A percentile compares a stretch with the other conserved stretches of the same genome.
Evolutionary conservation across 495 filamentous ascomycete genomes (phyloP).

Genomic region (Lichenothelia convexa): DNA sequence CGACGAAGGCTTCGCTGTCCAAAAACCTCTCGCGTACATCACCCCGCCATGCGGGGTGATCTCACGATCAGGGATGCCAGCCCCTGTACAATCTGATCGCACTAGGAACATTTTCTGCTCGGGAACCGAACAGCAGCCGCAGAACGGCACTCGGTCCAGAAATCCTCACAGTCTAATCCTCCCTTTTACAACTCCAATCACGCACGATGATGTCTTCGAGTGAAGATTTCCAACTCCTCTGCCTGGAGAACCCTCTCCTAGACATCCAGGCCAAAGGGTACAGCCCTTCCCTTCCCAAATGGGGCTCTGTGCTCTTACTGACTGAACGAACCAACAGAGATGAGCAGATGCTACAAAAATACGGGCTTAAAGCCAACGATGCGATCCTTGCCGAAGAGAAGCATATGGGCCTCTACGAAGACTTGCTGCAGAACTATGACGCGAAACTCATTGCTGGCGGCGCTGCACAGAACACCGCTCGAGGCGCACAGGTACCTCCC

Average conservation of each 20-base stretch:
- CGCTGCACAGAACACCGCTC: conserved; percentile 94
- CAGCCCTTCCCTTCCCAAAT: background rate
- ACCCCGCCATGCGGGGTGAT: too few relatives aligned
- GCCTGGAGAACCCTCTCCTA: conserved; percentile 90
- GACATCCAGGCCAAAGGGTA: conserved; percentile 83
- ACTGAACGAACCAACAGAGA: conserved; percentile 28
- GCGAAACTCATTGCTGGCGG: conserved; percentile 92
- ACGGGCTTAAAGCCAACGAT: conserved; percentile 84
- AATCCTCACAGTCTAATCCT: too few relatives aligned
- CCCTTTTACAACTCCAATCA: too few relatives aligned
- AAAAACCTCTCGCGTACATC: too few relatives aligned
- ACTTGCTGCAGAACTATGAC: conserved; percentile 67
- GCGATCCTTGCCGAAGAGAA: conserved; percentile 90
- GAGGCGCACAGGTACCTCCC: conserved; percentile 61
- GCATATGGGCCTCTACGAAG: conserved; percentile 78
- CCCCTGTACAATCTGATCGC: too few relatives aligned
- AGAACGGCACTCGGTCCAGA: too few relatives aligned
- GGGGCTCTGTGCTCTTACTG: conserved; percentile 8
- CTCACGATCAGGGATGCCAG: too few relatives aligned
- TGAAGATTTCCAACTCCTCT: conserved; percentile 68
- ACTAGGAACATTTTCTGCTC: too few relatives aligned
- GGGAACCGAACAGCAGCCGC: too few relatives aligned
- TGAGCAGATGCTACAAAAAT: conserved; percentile 70
- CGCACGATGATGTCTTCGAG: conserved; percentile 52
- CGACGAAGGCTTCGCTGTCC: too few relatives aligned